Evolutionary conservation across 2,329 filamentous ascomycete species (phyloP).

Genomic region (Cladophialophora chaetospira): DNA sequence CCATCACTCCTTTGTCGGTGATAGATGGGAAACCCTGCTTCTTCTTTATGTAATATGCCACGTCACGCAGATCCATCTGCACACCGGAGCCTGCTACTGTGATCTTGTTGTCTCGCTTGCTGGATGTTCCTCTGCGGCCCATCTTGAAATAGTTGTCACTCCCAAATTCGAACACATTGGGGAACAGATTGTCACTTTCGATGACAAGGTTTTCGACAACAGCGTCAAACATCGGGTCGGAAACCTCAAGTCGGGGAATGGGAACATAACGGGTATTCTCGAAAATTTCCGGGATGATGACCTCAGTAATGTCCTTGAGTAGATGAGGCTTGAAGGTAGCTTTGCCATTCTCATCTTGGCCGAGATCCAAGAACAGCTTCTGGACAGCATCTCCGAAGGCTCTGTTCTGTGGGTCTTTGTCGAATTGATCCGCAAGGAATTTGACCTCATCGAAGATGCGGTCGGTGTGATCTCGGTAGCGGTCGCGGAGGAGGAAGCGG

Average conservation of each 20-base stretch:
- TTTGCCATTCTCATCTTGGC: conserved; percentile 82
- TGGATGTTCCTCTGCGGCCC: conserved; percentile 84
- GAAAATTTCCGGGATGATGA: conserved; percentile 80
- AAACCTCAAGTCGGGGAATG: conserved; percentile 90
- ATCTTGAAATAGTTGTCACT: conserved; percentile 94
- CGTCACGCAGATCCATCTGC: conserved; percentile 85
- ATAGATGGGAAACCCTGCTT: conserved; percentile 91
- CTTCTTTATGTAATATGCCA: conserved; percentile 92
- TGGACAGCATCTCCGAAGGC: conserved; percentile 73
- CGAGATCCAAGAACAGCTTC: conserved; percentile 88
- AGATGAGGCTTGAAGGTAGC: conserved; percentile 89
- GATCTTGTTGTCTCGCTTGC: conserved; percentile 77
- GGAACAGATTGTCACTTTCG: conserved; percentile 95
- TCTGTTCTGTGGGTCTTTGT: conserved; percentile 83
- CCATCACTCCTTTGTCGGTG: conserved; percentile 83
- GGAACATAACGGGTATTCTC: conserved; percentile 88
- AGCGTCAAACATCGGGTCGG: conserved; percentile 78
- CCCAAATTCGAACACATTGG: conserved; percentile 83
- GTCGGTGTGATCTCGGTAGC: conserved; percentile 84
- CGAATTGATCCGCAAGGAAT: conserved; percentile 86
- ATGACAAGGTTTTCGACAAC: conserved; percentile 93
- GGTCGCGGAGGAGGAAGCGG: conserved; percentile 80
- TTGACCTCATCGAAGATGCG: conserved; percentile 86
- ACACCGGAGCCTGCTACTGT: conserved; percentile 86
- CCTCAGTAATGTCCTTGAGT: conserved; percentile 80